A percentile compares a stretch with the other conserved stretches of the same genome.
Conservation (phyloP, 163 green algal species). For the Chlamydomonas reinhardtii region DNA sequence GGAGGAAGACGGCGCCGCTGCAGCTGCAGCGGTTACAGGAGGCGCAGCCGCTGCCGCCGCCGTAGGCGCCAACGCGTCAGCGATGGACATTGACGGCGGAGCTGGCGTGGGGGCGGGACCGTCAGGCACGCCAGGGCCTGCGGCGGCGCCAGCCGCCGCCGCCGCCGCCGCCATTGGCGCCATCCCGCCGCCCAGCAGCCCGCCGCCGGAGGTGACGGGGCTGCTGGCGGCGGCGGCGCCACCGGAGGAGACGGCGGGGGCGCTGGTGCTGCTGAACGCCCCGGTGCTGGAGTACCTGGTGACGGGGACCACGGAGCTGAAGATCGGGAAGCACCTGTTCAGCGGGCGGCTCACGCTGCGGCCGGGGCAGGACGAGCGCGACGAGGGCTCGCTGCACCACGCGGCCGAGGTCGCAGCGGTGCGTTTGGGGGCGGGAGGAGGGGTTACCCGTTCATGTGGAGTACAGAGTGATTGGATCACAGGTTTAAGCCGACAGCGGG, state of each 20-base stretch:
- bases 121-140: background rate
- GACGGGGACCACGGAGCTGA: conserved; percentile 49
- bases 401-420: conserved; percentile 16
- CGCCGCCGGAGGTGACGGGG: conserved; percentile 9
- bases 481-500: too few species aligned
- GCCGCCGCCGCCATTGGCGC: background rate
- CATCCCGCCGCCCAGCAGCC: background rate
- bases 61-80: background rate
- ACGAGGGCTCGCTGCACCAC: conserved; percentile 46
- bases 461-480: too few species aligned
- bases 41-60: background rate
- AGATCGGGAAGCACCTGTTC: conserved; percentile 57
- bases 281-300: conserved; percentile 54
- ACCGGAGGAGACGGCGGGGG: conserved; percentile 21
- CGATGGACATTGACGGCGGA: background rate
- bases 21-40: background rate
- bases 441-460: too few species aligned
- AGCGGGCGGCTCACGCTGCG: conserved; percentile 60
- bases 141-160: background rate
- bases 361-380: conserved; percentile 54
- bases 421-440: background rate
- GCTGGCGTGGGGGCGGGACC: background rate
- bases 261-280: conserved; percentile 47
- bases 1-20: background rate
- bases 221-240: background rate